Conservation (phyloP, 1,284 basidiomycete genomes). For the Vanrija sp. region DNA sequence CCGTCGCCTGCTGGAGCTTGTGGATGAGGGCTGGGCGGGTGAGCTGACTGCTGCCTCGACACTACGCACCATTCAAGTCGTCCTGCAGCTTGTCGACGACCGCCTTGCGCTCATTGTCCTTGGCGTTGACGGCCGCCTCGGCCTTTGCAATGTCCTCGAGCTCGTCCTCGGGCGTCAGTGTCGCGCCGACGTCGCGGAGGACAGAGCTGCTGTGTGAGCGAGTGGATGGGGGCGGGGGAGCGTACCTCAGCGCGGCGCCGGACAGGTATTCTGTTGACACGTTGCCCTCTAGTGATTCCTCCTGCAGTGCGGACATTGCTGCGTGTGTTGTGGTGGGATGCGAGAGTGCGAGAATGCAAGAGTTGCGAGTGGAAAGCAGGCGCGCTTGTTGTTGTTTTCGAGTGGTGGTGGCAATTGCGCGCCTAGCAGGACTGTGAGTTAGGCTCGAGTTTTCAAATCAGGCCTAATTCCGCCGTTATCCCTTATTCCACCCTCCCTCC, state of each 20-base stretch:
- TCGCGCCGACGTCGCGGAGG: conserved; percentile 25
- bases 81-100: conserved; percentile 24
- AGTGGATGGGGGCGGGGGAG: background rate
- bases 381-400: conserved; percentile 4
- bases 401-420: background rate
- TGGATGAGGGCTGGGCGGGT: background rate
- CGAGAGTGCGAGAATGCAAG: background rate
- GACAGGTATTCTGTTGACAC: too few relatives aligned
- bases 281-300: too few relatives aligned
- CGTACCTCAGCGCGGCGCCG: too few relatives aligned
- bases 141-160: conserved; percentile 31
- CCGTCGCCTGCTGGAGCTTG: conserved; percentile 18
- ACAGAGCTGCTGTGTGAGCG: conserved; percentile 18
- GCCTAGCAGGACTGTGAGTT: too few relatives aligned
- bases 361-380: conserved; percentile 6
- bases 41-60: background rate
- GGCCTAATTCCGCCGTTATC: too few relatives aligned
- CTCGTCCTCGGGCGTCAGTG: conserved; percentile 31
- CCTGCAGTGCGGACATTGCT: background rate
- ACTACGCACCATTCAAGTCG: conserved; percentile 30
- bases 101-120: conserved; percentile 24
- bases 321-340: background rate
- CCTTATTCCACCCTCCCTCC: too few relatives aligned
- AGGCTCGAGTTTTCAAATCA: too few relatives aligned
- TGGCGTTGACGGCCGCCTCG: conserved; percentile 31